Evolutionary conservation across 768 basidiomycete species (phyloP), one percentile per base, ranked within the genome.

Genomic region (Tulasnella sp.): DNA sequence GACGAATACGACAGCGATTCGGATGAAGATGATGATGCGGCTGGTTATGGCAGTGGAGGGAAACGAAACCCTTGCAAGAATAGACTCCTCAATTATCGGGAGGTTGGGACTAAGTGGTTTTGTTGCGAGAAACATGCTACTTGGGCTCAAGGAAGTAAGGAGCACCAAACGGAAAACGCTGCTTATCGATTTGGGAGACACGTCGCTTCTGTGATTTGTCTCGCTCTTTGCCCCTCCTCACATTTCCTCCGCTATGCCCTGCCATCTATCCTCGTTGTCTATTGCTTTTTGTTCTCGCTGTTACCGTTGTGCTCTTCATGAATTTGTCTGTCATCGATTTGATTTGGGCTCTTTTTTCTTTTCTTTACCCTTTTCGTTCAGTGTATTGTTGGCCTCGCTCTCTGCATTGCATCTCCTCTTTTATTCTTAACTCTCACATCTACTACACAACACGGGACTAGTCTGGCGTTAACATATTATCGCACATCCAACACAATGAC

Each of bases 101-200:
- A 93, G 63, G 72, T 90, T 4, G 87, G 48, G 2, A 28, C 85
- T 58, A 78, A 81, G 22, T 69, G 76, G 66, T 87, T 86, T 79
- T 67, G 88, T 49, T 93, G 91, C 62, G 90, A 93, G 67, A 68
- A 72, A 53, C 91, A 93, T 64, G 83, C 83, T n/a, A 52, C 56
- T 9, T 60, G 60, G 20, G 64, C 59, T 3, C 49, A 50, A 19
- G 42, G 65, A 60, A 40, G 64, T 72, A 56, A 72, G 72, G 59
- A 80, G 82, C 57, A 78, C 72, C 71, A 89, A 81, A 69, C 71
- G 88, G 54, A 73, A 78, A 59, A 91, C 88, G 61, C 70, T 77
- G 61, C 84, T 83, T 66, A 87, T 91, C 58, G 84, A 89, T 64
- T 65, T 89, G 8, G 68, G 58, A 1, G 63, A 44, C 54, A 19